Percentiles rank a stretch among this genome's conserved stretches.
These are phyloP conservation scores for Dryas drummondii DNA, from an alignment of 306 rosid species.

Conservation along the genomic window DNA sequence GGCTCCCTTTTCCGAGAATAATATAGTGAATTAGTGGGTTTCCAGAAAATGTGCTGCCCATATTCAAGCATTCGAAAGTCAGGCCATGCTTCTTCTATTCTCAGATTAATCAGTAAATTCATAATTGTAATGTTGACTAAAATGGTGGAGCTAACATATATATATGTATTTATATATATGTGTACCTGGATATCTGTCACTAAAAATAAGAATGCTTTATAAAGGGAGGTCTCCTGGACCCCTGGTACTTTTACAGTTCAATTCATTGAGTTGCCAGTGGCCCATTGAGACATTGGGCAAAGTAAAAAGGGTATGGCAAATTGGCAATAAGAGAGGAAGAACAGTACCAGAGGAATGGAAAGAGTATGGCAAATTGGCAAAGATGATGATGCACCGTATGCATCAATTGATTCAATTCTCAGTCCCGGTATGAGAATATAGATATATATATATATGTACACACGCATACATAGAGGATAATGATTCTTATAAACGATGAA, in stretches of 20 bases:
- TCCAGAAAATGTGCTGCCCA: conserved; percentile 30
- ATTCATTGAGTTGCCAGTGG: conserved; percentile 29
- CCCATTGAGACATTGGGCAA: conserved; percentile 11
- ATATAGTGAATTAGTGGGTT: conserved; percentile 17
- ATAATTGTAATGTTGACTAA: conserved; percentile 21
- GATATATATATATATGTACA: too few species aligned
- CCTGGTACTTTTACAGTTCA: conserved; percentile 40
- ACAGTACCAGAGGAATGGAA: conserved; percentile 10
- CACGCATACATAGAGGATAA: too few species aligned
- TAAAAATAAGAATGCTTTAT: conserved; percentile 21
- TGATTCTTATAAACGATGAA: too few species aligned
- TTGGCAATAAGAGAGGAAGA: too few species aligned
- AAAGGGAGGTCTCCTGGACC: conserved; percentile 36
- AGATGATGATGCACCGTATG: too few species aligned
- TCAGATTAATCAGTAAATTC: conserved; percentile 25
- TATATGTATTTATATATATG: neutral
- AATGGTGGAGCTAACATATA: too few species aligned
- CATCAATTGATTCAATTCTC: too few species aligned
- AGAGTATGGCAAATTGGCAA: too few species aligned
- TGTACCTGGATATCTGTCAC: conserved; percentile 46
- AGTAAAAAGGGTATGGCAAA: conserved; percentile 13
- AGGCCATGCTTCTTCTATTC: conserved; percentile 26
- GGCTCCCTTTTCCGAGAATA: conserved; percentile 7
- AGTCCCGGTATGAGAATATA: too few species aligned
- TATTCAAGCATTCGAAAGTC: conserved; percentile 16